phyloP scores from a whole-genome alignment of 2,329 filamentous ascomycete species.

The Claviceps arundinis region DNA sequence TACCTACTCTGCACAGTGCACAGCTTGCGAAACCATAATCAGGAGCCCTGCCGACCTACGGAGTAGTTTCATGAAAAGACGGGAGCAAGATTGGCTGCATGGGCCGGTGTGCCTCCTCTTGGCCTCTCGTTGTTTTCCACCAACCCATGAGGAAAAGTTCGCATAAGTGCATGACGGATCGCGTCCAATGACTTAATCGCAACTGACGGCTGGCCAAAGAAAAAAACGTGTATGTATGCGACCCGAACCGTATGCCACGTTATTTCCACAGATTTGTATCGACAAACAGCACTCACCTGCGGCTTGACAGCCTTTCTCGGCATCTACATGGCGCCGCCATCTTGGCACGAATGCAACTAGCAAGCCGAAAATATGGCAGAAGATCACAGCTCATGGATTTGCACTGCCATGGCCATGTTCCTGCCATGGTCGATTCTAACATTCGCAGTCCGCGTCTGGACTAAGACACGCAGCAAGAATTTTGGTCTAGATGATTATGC shows the following conservation, averaged over 20 bases:
- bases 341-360: not conserved
- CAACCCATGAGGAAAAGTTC: too few relatives aligned
- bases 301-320: not conserved
- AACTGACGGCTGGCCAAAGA: not conserved
- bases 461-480: conserved; percentile 6
- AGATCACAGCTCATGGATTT: conserved; percentile 7
- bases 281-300: not conserved
- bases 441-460: conserved; percentile 7
- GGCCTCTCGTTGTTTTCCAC: too few relatives aligned
- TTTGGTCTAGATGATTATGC: conserved; percentile 7
- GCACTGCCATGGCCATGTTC: conserved; percentile 7
- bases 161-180: not conserved
- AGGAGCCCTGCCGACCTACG: too few relatives aligned
- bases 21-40: too few relatives aligned
- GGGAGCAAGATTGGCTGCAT: too few relatives aligned
- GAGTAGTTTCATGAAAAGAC: too few relatives aligned
- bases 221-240: not conserved
- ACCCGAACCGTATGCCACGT: not conserved
- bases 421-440: conserved; percentile 6
- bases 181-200: not conserved
- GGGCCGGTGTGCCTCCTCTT: too few relatives aligned
- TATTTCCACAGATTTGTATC: not conserved
- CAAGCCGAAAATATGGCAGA: conserved; percentile 3
- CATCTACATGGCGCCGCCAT: conserved; percentile 1
- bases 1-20: too few relatives aligned